A percentile compares a stretch with the other conserved stretches of the same genome.
These are phyloP conservation scores for Dactylellina leptospora DNA, from an alignment of 2,329 filamentous ascomycete genomes.

Conservation along the genomic window DNA sequence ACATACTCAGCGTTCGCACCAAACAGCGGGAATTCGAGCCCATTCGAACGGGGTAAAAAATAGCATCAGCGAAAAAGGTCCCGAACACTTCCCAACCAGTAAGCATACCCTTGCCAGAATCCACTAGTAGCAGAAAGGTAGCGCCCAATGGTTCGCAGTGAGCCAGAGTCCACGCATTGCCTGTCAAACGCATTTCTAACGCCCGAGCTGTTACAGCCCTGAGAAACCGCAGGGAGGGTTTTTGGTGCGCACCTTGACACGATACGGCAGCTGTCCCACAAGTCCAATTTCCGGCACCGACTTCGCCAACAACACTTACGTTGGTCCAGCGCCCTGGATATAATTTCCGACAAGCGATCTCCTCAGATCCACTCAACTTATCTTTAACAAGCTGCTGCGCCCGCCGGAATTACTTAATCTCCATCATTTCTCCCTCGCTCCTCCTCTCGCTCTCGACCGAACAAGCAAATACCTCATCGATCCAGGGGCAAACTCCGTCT, in stretches of 20 bases:
- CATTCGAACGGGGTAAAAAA: constrained; percentile 6
- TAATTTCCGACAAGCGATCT: constrained; percentile 53
- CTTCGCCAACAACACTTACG: constrained; percentile 29
- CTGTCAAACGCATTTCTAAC: constrained; percentile 49
- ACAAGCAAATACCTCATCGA: constrained; percentile 40
- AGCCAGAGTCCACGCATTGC: neutral
- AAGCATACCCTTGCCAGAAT: constrained; percentile 1
- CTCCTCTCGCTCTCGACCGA: constrained; percentile 21
- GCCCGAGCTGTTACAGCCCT: constrained; percentile 42
- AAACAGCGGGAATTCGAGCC: neutral
- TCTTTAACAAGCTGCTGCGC: constrained; percentile 34
- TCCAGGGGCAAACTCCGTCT: constrained; percentile 10
- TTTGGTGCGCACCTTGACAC: constrained; percentile 1
- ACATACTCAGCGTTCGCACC: neutral
- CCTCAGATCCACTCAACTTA: constrained; percentile 40
- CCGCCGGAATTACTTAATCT: constrained; percentile 15
- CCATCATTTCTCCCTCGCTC: constrained; percentile 11
- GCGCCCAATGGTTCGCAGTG: constrained; percentile 36
- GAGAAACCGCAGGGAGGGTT: neutral
- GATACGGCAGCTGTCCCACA: neutral
- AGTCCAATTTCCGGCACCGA: constrained; percentile 1
- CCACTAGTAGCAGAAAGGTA: constrained; percentile 4
- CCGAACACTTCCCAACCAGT: constrained; percentile 34
- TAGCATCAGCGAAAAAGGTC: constrained; percentile 2
- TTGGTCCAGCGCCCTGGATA: constrained; percentile 15